phyloP scores from a whole-genome alignment of 495 filamentous ascomycete genomes.

The Tuber melanosporum region DNA sequence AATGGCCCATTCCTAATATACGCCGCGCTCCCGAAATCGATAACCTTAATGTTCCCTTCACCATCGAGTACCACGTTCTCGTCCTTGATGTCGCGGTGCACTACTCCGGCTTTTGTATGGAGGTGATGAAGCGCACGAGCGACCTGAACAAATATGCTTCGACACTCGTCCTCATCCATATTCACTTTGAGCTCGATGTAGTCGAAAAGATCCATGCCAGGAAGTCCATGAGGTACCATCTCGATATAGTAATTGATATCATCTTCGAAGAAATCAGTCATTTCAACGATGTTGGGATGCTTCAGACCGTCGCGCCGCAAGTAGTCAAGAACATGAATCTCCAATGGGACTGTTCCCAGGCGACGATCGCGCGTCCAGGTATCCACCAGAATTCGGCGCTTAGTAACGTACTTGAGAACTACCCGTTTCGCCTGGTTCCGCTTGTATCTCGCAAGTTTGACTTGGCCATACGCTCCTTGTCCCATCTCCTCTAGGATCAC shows the following conservation, averaged over 20 bases:
- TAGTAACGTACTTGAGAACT: constrained; percentile 96
- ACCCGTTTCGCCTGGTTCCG: constrained; percentile 68
- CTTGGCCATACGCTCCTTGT: constrained; percentile 94
- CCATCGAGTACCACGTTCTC: constrained; percentile 96
- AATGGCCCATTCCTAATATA: constrained; percentile 98
- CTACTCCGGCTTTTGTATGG: constrained; percentile 83
- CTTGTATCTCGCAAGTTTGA: constrained; percentile 90
- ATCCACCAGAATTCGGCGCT: constrained; percentile 92
- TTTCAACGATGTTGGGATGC: constrained; percentile 96
- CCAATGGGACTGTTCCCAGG: constrained; percentile 91
- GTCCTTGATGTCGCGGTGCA: constrained; percentile 97
- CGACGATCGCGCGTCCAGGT: constrained; percentile 95
- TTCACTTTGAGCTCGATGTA: constrained; percentile 95
- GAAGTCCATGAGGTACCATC: constrained; percentile 91
- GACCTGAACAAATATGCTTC: constrained; percentile 92
- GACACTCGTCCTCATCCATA: constrained; percentile 90
- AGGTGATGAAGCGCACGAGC: constrained; percentile 82
- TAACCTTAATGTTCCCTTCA: constrained; percentile 91
- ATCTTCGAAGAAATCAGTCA: constrained; percentile 98
- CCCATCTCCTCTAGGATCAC: constrained; percentile 96
- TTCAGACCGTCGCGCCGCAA: constrained; percentile 76
- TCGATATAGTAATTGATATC: constrained; percentile 98
- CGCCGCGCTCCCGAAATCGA: constrained; percentile 95
- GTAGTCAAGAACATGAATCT: constrained; percentile 96
- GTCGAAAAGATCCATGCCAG: constrained; percentile 98